Evolutionary conservation across 1,139 yeast species (phyloP), one percentile per base, ranked within the genome.

Genomic region (Insectozyma bohioensis): DNA sequence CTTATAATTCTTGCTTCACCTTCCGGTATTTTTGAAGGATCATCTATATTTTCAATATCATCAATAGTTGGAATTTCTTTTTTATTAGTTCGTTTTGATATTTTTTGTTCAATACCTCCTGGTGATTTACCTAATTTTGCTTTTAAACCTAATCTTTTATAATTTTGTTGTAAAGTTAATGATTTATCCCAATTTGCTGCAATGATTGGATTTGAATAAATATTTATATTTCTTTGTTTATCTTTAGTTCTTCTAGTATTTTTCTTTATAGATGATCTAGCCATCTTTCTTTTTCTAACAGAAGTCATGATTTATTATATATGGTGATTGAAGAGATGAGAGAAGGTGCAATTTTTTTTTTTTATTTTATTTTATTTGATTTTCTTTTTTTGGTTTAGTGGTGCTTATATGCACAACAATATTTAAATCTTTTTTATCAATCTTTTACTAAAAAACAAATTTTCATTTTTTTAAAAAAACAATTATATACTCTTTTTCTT

Each of bases 131-230:
- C 84, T 24, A 88, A 60, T 49, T 78, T 78, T 4, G 86, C 72
- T 29, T 79, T 67, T 37, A 90, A 65, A 2, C 97, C 97, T 22
- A 92, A 63, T 43, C 68, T 74, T 50, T 80, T 80, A 56, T 85
- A 85, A 54, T 92, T 92, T 54, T 92, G 97, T 37, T 80, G 73
- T 39, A 90, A 63, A 0, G 98, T 90, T 42, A 83, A 69, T 14
- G 76, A 73, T 41, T 80, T 73, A 61, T 92, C 96, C 98, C 98
- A 92, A 58, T 88, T 76, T 20, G 79, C 85, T 6, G 87, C 94
- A 45, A 92, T 85, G 45, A 92, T 75, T 3, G 95, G 87, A 54
- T 87, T 85, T 1, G 85, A 68, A 34, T 72, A 70, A 20, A 85
- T 76, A 42, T 78, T 78, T 39, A 80, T 62, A 45, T 78, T 69